phyloP scores from a whole-genome alignment of 345 rosid genomes.

The Aquilaria yunnanensis region DNA sequence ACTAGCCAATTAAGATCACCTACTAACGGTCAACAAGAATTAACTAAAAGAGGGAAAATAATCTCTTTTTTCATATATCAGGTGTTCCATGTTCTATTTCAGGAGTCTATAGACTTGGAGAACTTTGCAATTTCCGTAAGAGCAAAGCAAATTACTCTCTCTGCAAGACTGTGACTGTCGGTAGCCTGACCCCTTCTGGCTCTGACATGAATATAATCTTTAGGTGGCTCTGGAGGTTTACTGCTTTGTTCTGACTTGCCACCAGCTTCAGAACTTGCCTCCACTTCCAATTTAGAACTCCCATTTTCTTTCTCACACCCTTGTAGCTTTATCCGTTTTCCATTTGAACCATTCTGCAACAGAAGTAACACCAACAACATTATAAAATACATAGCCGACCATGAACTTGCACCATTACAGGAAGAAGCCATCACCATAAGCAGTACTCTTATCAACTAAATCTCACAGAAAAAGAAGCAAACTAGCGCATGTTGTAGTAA shows the following conservation, averaged over 20 bases:
- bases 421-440: too few relatives aligned
- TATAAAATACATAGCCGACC: background rate
- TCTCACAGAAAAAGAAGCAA: too few relatives aligned
- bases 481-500: too few relatives aligned
- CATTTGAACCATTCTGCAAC: conserved; percentile 48
- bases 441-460: too few relatives aligned
- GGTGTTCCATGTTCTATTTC: background rate
- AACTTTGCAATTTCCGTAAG: conserved; percentile 7
- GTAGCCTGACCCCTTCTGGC: conserved; percentile 99
- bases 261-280: conserved; percentile 52
- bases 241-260: conserved; percentile 47
- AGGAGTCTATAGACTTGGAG: background rate
- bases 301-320: conserved; percentile 46
- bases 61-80: too few relatives aligned
- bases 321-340: conserved; percentile 42
- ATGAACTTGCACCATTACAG: background rate
- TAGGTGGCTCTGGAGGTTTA: conserved; percentile 67
- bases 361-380: conserved; percentile 8
- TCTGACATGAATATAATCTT: conserved; percentile 92
- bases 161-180: conserved; percentile 97
- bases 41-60: too few relatives aligned
- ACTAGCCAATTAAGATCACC: background rate
- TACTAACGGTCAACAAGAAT: too few relatives aligned
- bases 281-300: conserved; percentile 54
- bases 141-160: conserved; percentile 55